Conservation (phyloP, 1,284 basidiomycete genomes). For the Fomitopsis schrenkii region DNA sequence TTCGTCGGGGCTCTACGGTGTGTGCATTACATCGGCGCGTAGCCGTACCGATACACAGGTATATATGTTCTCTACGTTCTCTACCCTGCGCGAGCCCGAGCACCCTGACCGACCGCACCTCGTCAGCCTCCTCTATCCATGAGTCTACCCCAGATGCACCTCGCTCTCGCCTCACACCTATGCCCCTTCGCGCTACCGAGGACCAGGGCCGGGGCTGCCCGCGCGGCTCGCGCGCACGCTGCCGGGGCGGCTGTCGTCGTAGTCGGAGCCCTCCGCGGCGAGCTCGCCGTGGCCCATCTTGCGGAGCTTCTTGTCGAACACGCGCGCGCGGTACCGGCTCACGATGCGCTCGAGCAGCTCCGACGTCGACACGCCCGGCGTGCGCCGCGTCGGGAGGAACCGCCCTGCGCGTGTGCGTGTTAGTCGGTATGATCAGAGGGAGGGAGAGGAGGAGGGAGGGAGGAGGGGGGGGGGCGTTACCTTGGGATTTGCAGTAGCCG, state of each 20-base stretch:
- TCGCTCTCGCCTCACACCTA: too few relatives aligned
- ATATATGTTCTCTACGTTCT: too few relatives aligned
- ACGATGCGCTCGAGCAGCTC: conserved; percentile 91
- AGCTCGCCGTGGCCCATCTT: conserved; percentile 81
- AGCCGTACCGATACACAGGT: too few relatives aligned
- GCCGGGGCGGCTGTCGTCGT: conserved; percentile 25
- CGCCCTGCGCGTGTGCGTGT: conserved; percentile 51
- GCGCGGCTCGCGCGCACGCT: conserved; percentile 8
- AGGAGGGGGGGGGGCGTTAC: too few relatives aligned
- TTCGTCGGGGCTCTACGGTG: too few relatives aligned
- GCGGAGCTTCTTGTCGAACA: conserved; percentile 87
- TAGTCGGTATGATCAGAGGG: too few relatives aligned
- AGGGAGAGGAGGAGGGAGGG: neutral
- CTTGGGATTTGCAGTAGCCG: conserved; percentile 74
- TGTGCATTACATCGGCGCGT: too few relatives aligned
- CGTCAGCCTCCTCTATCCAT: too few relatives aligned
- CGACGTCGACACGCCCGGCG: conserved; percentile 92
- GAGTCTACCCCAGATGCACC: too few relatives aligned
- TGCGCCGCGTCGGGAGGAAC: conserved; percentile 94
- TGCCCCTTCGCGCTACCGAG: neutral
- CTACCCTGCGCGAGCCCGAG: too few relatives aligned
- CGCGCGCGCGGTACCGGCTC: conserved; percentile 72
- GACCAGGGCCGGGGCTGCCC: conserved; percentile 1
- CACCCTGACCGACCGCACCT: too few relatives aligned
- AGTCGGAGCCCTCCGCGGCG: conserved; percentile 36